phyloP scores from a whole-genome alignment of 345 rosid species.

The Gossypium arboreum region DNA sequence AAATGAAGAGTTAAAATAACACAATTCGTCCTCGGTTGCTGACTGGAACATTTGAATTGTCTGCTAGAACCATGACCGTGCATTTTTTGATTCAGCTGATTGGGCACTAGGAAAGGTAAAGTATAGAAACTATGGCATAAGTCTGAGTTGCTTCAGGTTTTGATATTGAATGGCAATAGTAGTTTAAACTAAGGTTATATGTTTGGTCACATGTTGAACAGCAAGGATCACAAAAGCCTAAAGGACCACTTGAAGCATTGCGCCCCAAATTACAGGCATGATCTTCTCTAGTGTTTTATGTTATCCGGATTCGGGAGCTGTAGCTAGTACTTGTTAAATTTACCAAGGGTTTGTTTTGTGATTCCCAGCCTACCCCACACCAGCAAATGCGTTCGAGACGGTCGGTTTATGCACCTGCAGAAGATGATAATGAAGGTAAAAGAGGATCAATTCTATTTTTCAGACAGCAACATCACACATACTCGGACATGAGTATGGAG shows the following conservation, averaged over 20 bases:
- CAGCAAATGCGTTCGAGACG: constrained; percentile 71
- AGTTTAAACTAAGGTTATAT: constrained; percentile 15
- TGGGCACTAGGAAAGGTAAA: constrained; percentile 25
- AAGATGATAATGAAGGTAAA: constrained; percentile 45
- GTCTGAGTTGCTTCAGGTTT: not conserved
- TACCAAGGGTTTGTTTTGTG: not conserved
- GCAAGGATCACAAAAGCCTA: constrained; percentile 36
- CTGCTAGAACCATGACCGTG: constrained; percentile 75
- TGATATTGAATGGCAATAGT: constrained; percentile 12
- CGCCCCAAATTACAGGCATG: constrained; percentile 71
- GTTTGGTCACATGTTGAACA: constrained; percentile 17
- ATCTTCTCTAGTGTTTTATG: not conserved
- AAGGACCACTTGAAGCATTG: constrained; percentile 73
- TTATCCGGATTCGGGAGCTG: no score
- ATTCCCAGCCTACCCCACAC: constrained; percentile 67
- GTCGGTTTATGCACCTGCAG: constrained; percentile 66
- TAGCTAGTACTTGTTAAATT: not conserved
- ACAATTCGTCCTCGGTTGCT: not conserved
- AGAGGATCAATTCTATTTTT: not conserved
- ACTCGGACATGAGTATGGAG: no score
- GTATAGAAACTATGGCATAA: no score
- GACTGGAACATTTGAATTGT: constrained; percentile 11
- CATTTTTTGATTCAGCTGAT: constrained; percentile 90
- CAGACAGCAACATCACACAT: not conserved
- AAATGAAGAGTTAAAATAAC: no score